A percentile compares a stretch with the other conserved stretches of the same genome.
Conservation (phyloP, 1,284 basidiomycete genomes). For the Sporisorium sorghi region DNA sequence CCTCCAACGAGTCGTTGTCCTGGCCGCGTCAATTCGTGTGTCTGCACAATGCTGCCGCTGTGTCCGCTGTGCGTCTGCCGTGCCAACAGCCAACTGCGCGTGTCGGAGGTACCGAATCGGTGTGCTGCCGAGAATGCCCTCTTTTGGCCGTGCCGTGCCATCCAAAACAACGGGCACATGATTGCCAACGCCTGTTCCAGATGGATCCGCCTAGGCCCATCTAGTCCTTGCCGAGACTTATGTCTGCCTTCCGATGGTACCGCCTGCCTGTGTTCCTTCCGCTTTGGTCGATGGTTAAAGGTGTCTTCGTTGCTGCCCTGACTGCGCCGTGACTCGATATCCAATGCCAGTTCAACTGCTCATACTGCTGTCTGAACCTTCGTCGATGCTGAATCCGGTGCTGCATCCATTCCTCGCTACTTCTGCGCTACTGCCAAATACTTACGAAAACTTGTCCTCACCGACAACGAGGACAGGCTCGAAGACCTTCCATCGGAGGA, state of each 20-base stretch:
- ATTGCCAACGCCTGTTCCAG: background rate
- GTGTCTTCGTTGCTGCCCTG: too few relatives aligned
- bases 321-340: too few relatives aligned
- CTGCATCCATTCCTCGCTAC: slow-evolving; percentile 4
- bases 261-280: too few relatives aligned
- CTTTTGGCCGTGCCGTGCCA: too few relatives aligned
- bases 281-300: too few relatives aligned
- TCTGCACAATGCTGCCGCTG: background rate
- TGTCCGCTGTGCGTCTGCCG: background rate
- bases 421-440: slow-evolving; percentile 9
- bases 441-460: slow-evolving; percentile 69
- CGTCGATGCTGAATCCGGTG: slow-evolving; percentile 3
- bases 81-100: background rate
- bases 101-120: background rate
- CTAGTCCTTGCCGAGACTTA: too few relatives aligned
- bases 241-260: too few relatives aligned
- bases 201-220: background rate
- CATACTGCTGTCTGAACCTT: background rate
- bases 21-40: background rate
- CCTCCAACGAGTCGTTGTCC: background rate
- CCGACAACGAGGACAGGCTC: slow-evolving; percentile 74
- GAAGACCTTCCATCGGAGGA: slow-evolving; percentile 98
- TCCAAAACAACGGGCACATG: background rate
- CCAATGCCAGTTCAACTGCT: background rate
- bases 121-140: background rate